Evolutionary conservation across 2,329 filamentous ascomycete species (phyloP).

Genomic region (Colletotrichum chrysophilum): DNA sequence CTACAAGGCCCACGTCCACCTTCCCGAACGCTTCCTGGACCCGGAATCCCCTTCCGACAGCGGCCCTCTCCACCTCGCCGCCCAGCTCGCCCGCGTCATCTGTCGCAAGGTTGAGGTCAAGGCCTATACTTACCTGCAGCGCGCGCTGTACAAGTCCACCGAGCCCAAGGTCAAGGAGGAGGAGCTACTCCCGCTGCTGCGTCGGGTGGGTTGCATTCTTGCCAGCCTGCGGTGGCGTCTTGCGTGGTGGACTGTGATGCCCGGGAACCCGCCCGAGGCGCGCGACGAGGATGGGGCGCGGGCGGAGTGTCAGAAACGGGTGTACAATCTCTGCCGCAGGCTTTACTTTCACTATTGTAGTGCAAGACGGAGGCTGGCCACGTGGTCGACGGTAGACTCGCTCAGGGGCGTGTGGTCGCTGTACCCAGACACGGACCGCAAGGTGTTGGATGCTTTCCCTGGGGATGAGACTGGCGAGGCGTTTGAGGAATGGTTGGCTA

Average conservation of each 20-base stretch:
- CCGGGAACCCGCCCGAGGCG: constrained; percentile 35
- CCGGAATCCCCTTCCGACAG: constrained; percentile 36
- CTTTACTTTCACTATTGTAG: constrained; percentile 51
- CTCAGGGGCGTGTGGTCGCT: constrained; percentile 43
- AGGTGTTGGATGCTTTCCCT: constrained; percentile 47
- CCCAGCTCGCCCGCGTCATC: constrained; percentile 47
- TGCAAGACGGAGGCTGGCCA: constrained; percentile 43
- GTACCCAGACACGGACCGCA: constrained; percentile 42
- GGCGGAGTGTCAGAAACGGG: constrained; percentile 42
- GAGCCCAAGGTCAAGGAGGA: constrained; percentile 19
- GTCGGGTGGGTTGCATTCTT: constrained; percentile 25
- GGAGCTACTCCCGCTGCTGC: constrained; percentile 29
- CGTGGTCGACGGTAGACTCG: constrained; percentile 36
- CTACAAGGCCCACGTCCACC: constrained; percentile 5
- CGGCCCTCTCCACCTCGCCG: constrained; percentile 44
- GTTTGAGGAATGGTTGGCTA: constrained; percentile 43
- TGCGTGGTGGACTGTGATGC: constrained; percentile 45
- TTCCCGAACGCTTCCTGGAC: constrained; percentile 39
- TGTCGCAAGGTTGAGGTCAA: constrained; percentile 51
- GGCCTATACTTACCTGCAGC: constrained; percentile 46
- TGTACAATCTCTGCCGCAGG: constrained; percentile 44
- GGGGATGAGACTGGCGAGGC: constrained; percentile 39
- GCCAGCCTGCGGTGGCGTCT: constrained; percentile 47
- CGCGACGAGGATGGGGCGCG: constrained; percentile 37
- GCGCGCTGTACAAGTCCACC: constrained; percentile 18